Evolutionary conservation across 805 yeast genomes (phyloP).

Genomic region (Teunomyces barrocoloradensis): DNA sequence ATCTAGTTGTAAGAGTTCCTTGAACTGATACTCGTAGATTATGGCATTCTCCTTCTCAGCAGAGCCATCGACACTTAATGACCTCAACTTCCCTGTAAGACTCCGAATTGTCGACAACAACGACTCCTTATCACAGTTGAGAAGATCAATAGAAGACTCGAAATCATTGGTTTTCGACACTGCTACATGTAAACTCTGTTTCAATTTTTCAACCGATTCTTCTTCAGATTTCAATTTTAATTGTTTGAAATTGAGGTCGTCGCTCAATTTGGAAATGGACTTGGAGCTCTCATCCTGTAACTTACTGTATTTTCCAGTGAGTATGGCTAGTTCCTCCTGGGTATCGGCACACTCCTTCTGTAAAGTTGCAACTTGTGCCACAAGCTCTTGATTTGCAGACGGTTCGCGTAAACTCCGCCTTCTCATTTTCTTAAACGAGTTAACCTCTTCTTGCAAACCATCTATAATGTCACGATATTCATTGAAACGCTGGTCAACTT

Average conservation of each 20-base stretch:
- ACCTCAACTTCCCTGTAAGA: conserved; percentile 37
- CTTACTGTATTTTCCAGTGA: conserved; percentile 13
- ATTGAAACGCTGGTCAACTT: conserved; percentile 25
- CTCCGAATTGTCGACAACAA: conserved; percentile 35
- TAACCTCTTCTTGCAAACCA: conserved; percentile 30
- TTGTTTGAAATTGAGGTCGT: conserved; percentile 18
- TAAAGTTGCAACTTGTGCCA: neutral
- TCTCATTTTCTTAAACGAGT: conserved; percentile 21
- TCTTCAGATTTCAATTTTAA: conserved; percentile 13
- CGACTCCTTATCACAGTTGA: conserved; percentile 35
- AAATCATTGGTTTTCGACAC: conserved; percentile 46
- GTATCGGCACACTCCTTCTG: neutral
- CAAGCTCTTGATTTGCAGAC: neutral
- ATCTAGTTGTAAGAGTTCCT: conserved; percentile 40
- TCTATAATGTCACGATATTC: conserved; percentile 31
- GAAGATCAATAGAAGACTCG: conserved; percentile 29
- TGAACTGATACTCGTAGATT: conserved; percentile 41
- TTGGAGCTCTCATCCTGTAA: conserved; percentile 21
- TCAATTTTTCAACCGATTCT: conserved; percentile 27
- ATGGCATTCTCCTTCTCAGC: conserved; percentile 14
- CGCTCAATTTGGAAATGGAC: conserved; percentile 20
- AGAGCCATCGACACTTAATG: conserved; percentile 17
- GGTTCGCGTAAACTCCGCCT: neutral
- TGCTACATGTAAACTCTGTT: conserved; percentile 37
- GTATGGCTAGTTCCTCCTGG: conserved; percentile 12